Percentiles rank a stretch among this genome's conserved stretches.
These are phyloP conservation scores for Senecio squalidus DNA, from an alignment of 140 eudicot genomes.

Conservation along the genomic window DNA sequence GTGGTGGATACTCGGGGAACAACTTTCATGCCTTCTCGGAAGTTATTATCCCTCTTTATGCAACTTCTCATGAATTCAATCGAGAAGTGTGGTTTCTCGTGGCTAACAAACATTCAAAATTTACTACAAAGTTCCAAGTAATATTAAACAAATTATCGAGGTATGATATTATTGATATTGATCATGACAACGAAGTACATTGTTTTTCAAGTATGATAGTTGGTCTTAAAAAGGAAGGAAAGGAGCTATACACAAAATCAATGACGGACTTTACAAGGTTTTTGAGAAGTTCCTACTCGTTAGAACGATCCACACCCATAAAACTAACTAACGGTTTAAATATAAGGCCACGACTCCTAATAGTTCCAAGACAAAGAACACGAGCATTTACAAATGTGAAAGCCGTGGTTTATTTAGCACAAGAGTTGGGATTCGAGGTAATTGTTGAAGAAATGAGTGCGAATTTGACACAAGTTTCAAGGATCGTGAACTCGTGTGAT, in stretches of 20 bases:
- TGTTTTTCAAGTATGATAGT: constrained; percentile 56
- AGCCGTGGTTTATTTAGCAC: constrained; percentile 28
- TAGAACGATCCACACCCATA: constrained; percentile 26
- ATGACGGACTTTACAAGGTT: constrained; percentile 39
- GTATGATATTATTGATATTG: constrained; percentile 40
- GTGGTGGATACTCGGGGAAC: constrained; percentile 61
- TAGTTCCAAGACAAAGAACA: constrained; percentile 33
- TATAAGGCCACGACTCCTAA: constrained; percentile 47
- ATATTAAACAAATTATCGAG: constrained; percentile 40
- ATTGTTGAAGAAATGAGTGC: constrained; percentile 27
- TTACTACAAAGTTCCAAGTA: constrained; percentile 29
- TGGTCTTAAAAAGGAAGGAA: constrained; percentile 42
- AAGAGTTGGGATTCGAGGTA: constrained; percentile 36
- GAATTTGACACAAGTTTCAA: constrained; percentile 18
- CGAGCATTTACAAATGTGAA: constrained; percentile 37
- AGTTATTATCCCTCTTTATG: constrained; percentile 46
- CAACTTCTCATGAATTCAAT: constrained; percentile 37
- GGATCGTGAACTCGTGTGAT: constrained; percentile 55
- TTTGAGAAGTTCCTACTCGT: constrained; percentile 32
- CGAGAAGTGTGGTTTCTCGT: constrained; percentile 43
- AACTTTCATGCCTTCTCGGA: constrained; percentile 59
- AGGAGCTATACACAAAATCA: constrained; percentile 35
- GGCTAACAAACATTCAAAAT: constrained; percentile 25
- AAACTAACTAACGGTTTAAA: background rate
- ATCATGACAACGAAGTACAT: constrained; percentile 36